phyloP scores from a whole-genome alignment of 768 basidiomycete species.

The Tylopilus sp. region DNA sequence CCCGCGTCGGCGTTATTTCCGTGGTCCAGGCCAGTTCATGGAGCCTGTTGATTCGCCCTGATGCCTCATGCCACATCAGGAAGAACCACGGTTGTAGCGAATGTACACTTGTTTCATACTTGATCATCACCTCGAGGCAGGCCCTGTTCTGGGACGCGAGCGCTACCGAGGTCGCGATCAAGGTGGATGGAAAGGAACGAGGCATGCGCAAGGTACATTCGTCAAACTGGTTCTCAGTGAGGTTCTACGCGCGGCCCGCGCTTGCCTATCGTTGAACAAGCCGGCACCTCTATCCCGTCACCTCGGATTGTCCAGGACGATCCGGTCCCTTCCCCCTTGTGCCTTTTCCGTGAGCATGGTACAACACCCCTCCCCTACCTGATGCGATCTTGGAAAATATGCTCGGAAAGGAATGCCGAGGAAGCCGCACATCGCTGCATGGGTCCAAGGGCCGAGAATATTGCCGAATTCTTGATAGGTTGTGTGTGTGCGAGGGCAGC shows the following conservation, averaged over 20 bases:
- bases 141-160: neutral
- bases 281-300: neutral
- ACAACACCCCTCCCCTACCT: neutral
- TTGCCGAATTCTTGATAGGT: neutral
- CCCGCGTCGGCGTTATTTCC: neutral
- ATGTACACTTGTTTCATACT: neutral
- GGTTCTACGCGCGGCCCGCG: neutral
- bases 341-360: constrained; percentile 10
- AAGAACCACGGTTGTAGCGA: neutral
- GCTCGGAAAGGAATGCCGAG: constrained; percentile 9
- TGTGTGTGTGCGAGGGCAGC: neutral
- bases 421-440: neutral
- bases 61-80: neutral
- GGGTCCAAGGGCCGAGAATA: neutral
- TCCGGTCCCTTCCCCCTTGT: neutral
- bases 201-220: neutral
- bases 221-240: neutral
- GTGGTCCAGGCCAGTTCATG: neutral
- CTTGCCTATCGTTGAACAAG: neutral
- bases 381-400: neutral
- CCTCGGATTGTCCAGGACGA: neutral
- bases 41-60: neutral
- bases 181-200: neutral
- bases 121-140: neutral
- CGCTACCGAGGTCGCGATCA: neutral